These are phyloP conservation scores for Begonia peltatifolia DNA, from an alignment of 306 rosid species.

Conservation along the genomic window DNA sequence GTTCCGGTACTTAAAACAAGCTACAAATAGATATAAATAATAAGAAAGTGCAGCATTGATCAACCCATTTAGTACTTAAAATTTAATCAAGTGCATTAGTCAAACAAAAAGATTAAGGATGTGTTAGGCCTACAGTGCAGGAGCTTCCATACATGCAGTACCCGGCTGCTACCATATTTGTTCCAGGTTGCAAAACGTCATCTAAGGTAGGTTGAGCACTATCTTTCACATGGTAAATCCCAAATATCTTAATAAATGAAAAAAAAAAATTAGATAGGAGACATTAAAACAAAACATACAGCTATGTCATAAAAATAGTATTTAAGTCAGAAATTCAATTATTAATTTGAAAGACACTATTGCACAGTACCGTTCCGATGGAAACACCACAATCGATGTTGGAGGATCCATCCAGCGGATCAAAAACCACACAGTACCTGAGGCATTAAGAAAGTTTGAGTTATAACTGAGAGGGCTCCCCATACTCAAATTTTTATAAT, in stretches of 20 bases:
- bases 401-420: conserved; percentile 62
- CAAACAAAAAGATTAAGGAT: conserved; percentile 9
- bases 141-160: conserved; percentile 99
- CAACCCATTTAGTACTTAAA: neutral
- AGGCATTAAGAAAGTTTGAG: conserved; percentile 1
- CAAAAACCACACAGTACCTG: conserved; percentile 86
- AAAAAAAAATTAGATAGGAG: conserved; percentile 4
- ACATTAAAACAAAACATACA: neutral
- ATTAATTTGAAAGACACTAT: too few relatives aligned
- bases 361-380: conserved; percentile 59
- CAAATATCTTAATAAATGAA: conserved; percentile 54
- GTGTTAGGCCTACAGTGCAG: conserved; percentile 56
- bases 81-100: conserved; percentile 1
- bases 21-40: conserved; percentile 28
- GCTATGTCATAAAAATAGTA: neutral
- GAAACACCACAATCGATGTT: conserved; percentile 97
- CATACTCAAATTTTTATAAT: too few relatives aligned
- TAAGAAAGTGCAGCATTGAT: conserved; percentile 1
- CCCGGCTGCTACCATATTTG: conserved; percentile 89
- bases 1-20: conserved; percentile 64
- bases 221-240: conserved; percentile 60
- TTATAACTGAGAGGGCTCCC: too few relatives aligned
- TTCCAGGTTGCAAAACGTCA: conserved; percentile 88
- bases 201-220: conserved; percentile 43
- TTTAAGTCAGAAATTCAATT: neutral